These are phyloP conservation scores for Francoa sonchifolia DNA, from an alignment of 441 rosid genomes.

Conservation along the genomic window DNA sequence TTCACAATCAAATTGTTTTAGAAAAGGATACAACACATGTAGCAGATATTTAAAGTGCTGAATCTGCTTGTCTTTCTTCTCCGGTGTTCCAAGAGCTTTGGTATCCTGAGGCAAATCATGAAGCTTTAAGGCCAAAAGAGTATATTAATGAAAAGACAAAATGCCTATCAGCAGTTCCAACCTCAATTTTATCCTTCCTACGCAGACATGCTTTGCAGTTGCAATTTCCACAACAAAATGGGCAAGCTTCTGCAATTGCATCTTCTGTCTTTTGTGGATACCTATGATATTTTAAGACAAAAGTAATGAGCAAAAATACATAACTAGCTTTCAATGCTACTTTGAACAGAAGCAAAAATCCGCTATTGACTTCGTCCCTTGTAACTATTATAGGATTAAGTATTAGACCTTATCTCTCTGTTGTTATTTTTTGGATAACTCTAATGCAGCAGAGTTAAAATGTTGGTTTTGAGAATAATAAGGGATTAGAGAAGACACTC, in stretches of 20 bases:
- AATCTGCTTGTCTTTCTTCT: not conserved
- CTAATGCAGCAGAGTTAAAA: too few relatives aligned
- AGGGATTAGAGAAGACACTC: too few relatives aligned
- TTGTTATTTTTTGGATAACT: too few relatives aligned
- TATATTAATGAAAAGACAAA: not conserved
- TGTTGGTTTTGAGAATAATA: too few relatives aligned
- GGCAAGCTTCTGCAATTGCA: constrained; percentile 15
- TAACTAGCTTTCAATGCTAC: too few relatives aligned
- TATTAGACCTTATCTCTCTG: too few relatives aligned
- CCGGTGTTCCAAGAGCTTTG: not conserved
- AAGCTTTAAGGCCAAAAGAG: not conserved
- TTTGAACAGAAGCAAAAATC: not conserved
- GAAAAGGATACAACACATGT: constrained; percentile 11
- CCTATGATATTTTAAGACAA: not conserved
- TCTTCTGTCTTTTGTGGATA: constrained; percentile 14
- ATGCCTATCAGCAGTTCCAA: not conserved
- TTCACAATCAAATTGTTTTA: constrained; percentile 10
- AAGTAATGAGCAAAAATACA: not conserved
- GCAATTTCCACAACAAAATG: constrained; percentile 17
- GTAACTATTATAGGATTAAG: too few relatives aligned
- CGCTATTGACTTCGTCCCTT: too few relatives aligned
- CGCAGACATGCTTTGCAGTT: constrained; percentile 19
- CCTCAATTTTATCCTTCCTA: not conserved
- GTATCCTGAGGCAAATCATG: not conserved
- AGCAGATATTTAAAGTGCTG: constrained; percentile 9